phyloP scores from a whole-genome alignment of 768 basidiomycete genomes.

The Coprinopsis strossmayeri region DNA sequence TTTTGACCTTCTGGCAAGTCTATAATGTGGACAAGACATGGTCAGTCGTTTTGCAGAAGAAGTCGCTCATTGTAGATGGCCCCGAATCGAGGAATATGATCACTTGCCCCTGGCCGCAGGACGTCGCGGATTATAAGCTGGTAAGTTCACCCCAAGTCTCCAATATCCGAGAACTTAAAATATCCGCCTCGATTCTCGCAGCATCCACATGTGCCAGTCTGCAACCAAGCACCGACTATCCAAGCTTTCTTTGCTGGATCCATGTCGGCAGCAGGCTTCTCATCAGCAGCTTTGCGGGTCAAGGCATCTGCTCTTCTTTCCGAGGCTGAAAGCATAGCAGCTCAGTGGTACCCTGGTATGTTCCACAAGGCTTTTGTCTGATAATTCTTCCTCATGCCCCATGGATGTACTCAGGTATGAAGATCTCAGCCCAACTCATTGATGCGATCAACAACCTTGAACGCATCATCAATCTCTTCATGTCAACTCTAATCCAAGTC shows the following conservation, averaged over 20 bases:
- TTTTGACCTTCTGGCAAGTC: conserved; percentile 79
- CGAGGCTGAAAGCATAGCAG: conserved; percentile 54
- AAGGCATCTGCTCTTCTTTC: conserved; percentile 76
- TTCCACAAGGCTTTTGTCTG: neutral
- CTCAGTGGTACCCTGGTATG: conserved; percentile 55
- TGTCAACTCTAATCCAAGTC: conserved; percentile 55
- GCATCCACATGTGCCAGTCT: conserved; percentile 53
- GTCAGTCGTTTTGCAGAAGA: conserved; percentile 68
- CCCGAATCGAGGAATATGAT: conserved; percentile 51
- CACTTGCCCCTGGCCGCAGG: conserved; percentile 72
- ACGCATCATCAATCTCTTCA: conserved; percentile 55
- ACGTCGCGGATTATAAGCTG: conserved; percentile 63
- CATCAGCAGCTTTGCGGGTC: conserved; percentile 56
- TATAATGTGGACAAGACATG: conserved; percentile 77
- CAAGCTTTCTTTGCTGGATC: conserved; percentile 58
- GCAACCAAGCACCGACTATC: conserved; percentile 50
- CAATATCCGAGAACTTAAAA: too few relatives aligned
- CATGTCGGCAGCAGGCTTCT: conserved; percentile 51
- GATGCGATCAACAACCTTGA: conserved; percentile 61
- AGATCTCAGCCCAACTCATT: conserved; percentile 39
- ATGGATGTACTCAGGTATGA: conserved; percentile 18
- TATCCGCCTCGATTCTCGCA: conserved; percentile 10
- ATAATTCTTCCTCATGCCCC: neutral
- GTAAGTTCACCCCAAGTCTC: conserved; percentile 34
- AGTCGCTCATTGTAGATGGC: conserved; percentile 59